Evolutionary conservation across 805 yeast genomes (phyloP), one percentile per base, ranked within the genome.

Genomic region (Candida lessepsii): DNA sequence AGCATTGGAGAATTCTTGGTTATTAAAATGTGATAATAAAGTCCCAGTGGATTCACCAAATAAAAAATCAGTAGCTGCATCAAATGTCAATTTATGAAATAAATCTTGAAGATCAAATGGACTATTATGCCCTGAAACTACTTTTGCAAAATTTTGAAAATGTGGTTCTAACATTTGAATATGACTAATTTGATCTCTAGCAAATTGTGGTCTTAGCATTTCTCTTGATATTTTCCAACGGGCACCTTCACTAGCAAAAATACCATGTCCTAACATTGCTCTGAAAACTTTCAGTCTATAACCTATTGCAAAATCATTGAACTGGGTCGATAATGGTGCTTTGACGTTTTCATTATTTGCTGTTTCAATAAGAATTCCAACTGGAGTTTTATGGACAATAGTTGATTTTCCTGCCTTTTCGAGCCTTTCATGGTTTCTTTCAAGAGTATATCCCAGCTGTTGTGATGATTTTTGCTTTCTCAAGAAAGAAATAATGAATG

Each of bases 161-260:
- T 60, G 70, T 8, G 57, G 58, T 43, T 65, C 70, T 35, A 65
- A 54, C 11, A 60, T 42, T 38, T 48, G 47, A 10, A 60, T 56
- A 40, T 64, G 70, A 14, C 60, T 56, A 17, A 65, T 53, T 44
- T 63, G 67, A 37, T 64, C 69, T 35, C 67, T 53, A 10, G 68
- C 56, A 46, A 65, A 65, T 38, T 63, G 69, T 5, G 71, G 71
- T 43, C 69, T 54, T 44, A 65, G 56, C 54, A 65, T 55, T 16
- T 65, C 62, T 37, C 71, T 45, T 7, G 67, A 61, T 27, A 56
- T 59, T 42, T 65, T 65, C 71, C 71, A 65, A 10, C 67, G 61
- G 13, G 45, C 55, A 15, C 63, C 61, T 40, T 65, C 70, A 37
- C 61, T 57, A 16, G 70, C 64, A 50, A 65, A 65, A 15, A 65